Evolutionary conservation across 2,329 filamentous ascomycete genomes (phyloP).

Genomic region (Claviceps africana): DNA sequence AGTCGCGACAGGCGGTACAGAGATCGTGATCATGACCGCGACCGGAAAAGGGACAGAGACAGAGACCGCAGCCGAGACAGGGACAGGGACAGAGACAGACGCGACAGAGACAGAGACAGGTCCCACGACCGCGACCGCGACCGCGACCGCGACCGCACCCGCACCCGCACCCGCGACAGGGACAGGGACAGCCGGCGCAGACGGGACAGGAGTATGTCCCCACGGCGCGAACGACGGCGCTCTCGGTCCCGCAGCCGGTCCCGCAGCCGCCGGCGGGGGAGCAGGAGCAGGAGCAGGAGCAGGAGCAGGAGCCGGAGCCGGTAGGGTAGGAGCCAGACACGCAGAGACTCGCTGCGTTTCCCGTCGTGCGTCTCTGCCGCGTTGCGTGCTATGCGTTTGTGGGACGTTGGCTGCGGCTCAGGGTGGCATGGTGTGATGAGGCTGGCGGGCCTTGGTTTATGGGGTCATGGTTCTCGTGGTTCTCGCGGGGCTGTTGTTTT

Average conservation of each 20-base stretch:
- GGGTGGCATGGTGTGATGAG: no score
- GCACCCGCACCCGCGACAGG: background rate
- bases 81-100: slow-evolving; percentile 20
- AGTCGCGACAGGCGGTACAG: slow-evolving; percentile 19
- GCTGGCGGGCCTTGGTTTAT: no score
- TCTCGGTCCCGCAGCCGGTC: slow-evolving; percentile 10
- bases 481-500: no score
- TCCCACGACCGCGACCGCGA: background rate
- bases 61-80: slow-evolving; percentile 20
- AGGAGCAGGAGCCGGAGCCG: background rate
- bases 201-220: slow-evolving; percentile 21
- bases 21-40: slow-evolving; percentile 16
- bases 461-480: no score
- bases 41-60: slow-evolving; percentile 19
- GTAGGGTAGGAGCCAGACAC: no score
- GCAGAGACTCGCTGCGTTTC: no score
- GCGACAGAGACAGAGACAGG: slow-evolving; percentile 26
- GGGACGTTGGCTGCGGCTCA: no score
- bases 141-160: slow-evolving; percentile 19
- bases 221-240: slow-evolving; percentile 21
- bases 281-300: slow-evolving; percentile 7
- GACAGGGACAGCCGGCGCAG: slow-evolving; percentile 12
- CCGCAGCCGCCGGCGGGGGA: slow-evolving; percentile 26
- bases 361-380: no score
- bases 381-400: no score